Evolutionary conservation across 2,329 filamentous ascomycete species (phyloP), one percentile per base, ranked within the genome.

Genomic region (Furcasterigmium sp.): DNA sequence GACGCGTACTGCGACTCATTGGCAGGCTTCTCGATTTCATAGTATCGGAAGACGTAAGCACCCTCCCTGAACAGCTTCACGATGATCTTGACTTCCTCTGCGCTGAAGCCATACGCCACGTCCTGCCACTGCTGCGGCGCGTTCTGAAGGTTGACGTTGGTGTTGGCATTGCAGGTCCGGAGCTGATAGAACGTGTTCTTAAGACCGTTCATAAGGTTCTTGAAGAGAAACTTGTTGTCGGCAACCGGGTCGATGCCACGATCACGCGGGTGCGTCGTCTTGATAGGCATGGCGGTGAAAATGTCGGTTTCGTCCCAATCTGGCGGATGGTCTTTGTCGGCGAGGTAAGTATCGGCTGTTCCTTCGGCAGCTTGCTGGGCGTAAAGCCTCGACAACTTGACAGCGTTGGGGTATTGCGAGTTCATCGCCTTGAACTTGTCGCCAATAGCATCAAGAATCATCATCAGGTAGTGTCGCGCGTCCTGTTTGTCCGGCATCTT

Each of bases 381-480:
- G 56, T 87, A 87, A 38, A 83, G 76, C 56, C 85, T 87, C 11
- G 90, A 95, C 5, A 95, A 75, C 67, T 97, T 98, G 37, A 95
- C 87, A 14, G 93, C 90, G 62, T 98, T 98, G 29, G 84, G 79
- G 59, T 95, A 97, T 62, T 97, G 90, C 44, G 88, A 79, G 59
- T 98, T 98, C 93, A 99, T 98, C 3, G 90, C 84, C 2, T 91
- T 91, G 59, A 98, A 97, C 60, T 98, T 99, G 59, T 98, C 93
- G 39, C 88, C 93, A 53, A 98, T 97, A 9, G 94, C 93, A 63
- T 97, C 94, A 44, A 99, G 70, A 36, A 99, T 97, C 82, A 95
- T 93, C 58, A 98, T 89, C 48, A 98, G 70, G 61, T 95, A 95
- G 61, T 97, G 91, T 6, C 94, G 84, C 19, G 93, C 93, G 61